Evolutionary conservation across 176 grass and related monocot genomes (phyloP).

Genomic region (Aegilops tauschii): DNA sequence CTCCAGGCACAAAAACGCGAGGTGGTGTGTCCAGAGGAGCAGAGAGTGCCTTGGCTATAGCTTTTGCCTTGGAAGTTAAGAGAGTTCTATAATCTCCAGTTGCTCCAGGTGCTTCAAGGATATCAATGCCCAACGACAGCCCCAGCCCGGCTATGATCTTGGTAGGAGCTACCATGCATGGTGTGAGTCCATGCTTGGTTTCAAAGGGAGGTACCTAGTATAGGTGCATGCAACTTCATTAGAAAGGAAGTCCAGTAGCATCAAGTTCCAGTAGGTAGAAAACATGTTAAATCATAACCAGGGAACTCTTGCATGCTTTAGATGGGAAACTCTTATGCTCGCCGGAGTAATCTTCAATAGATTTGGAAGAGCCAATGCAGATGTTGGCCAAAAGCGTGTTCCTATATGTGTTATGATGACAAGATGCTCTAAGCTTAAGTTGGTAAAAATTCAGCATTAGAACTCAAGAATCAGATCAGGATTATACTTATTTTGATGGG

Average conservation of each 20-base stretch:
- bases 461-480: not conserved
- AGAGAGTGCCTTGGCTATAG: slow-evolving; percentile 73
- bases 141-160: slow-evolving; percentile 97
- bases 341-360: not conserved
- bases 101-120: slow-evolving; percentile 95
- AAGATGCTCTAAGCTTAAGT: not conserved
- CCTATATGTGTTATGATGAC: not conserved
- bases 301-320: not conserved
- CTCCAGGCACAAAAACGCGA: slow-evolving; percentile 76
- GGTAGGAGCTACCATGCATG: slow-evolving; percentile 97
- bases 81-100: slow-evolving; percentile 93
- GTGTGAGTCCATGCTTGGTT: slow-evolving; percentile 67
- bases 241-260: not conserved
- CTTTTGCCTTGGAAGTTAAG: slow-evolving; percentile 89
- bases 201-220: slow-evolving; percentile 75
- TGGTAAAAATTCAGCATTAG: not conserved
- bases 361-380: not conserved
- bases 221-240: slow-evolving; percentile 23
- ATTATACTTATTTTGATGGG: not conserved
- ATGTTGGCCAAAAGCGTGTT: slow-evolving; percentile 14
- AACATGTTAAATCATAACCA: not conserved
- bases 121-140: slow-evolving; percentile 86
- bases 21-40: slow-evolving; percentile 66
- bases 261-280: not conserved
- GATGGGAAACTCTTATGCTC: not conserved